phyloP scores from a whole-genome alignment of 2,329 filamentous ascomycete genomes.

The Nothophaeocryptopus gaeumannii region DNA sequence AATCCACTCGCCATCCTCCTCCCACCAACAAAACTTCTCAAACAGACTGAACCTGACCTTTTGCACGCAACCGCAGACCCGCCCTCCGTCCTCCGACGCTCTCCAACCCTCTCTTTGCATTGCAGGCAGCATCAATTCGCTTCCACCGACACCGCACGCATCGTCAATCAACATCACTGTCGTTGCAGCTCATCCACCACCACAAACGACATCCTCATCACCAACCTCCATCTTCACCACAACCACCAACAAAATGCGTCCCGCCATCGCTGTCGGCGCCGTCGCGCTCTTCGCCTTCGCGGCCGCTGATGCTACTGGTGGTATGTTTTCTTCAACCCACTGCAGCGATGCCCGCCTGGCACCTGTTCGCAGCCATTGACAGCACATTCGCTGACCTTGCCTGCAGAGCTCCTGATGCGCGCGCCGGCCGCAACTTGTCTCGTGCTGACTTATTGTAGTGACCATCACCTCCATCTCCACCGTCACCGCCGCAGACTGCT shows the following conservation, averaged over 20 bases:
- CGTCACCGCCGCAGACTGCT: slow-evolving; percentile 17
- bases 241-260: slow-evolving; percentile 26
- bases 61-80: too few species aligned
- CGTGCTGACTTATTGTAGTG: slow-evolving; percentile 14
- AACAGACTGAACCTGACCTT: too few species aligned
- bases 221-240: slow-evolving; percentile 6
- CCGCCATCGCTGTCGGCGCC: slow-evolving; percentile 25
- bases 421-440: background rate
- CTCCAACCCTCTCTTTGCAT: slow-evolving; percentile 1
- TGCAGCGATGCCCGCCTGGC: background rate
- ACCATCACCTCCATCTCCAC: slow-evolving; percentile 15
- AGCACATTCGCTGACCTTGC: slow-evolving; percentile 6
- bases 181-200: slow-evolving; percentile 9
- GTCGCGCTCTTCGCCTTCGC: slow-evolving; percentile 26
- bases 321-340: slow-evolving; percentile 10
- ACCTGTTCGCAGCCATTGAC: background rate
- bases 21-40: too few species aligned
- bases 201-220: slow-evolving; percentile 12
- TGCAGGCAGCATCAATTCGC: too few species aligned
- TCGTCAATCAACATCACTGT: slow-evolving; percentile 13
- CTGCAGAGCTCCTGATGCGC: slow-evolving; percentile 7
- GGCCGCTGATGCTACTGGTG: slow-evolving; percentile 28
- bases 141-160: background rate
- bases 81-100: background rate
- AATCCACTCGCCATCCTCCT: too few species aligned